A percentile compares a stretch with the other conserved stretches of the same genome.
Conservation (phyloP, 2,329 filamentous ascomycete species). For the Hortaea werneckii region DNA sequence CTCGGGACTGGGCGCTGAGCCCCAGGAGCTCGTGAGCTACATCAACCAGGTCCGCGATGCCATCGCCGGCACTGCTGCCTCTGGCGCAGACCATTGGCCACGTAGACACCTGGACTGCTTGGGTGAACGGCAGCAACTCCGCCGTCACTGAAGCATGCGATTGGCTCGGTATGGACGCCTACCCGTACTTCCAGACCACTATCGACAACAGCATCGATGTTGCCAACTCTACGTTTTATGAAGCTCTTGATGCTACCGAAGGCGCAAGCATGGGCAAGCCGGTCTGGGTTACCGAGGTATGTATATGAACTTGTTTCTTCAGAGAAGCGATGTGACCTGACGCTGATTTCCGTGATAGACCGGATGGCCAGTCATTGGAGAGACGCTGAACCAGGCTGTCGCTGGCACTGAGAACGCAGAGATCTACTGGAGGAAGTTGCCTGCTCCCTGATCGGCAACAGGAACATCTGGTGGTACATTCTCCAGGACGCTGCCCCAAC, state of each 20-base stretch:
- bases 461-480: conserved; percentile 63
- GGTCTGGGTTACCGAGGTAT: conserved; percentile 67
- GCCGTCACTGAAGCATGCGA: conserved; percentile 60
- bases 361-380: conserved; percentile 70
- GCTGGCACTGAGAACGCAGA: conserved; percentile 59
- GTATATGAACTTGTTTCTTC: too few species aligned
- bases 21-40: conserved; percentile 55
- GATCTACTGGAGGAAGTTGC: conserved; percentile 73
- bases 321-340: too few species aligned
- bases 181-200: conserved; percentile 57
- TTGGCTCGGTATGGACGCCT: conserved; percentile 71
- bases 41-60: conserved; percentile 57
- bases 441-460: conserved; percentile 55
- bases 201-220: conserved; percentile 55
- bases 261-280: conserved; percentile 54
- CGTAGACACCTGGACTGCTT: conserved; percentile 75
- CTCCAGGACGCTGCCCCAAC: conserved; percentile 49
- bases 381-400: conserved; percentile 50
- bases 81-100: conserved; percentile 59
- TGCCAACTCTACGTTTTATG: conserved; percentile 57
- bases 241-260: conserved; percentile 52
- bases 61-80: conserved; percentile 49
- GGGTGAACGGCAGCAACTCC: conserved; percentile 61
- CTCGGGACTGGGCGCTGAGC: conserved; percentile 52
- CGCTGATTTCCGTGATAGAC: conserved; percentile 35